Evolutionary conservation across 2,329 filamentous ascomycete species (phyloP).

Genomic region (Penicillium sp.): DNA sequence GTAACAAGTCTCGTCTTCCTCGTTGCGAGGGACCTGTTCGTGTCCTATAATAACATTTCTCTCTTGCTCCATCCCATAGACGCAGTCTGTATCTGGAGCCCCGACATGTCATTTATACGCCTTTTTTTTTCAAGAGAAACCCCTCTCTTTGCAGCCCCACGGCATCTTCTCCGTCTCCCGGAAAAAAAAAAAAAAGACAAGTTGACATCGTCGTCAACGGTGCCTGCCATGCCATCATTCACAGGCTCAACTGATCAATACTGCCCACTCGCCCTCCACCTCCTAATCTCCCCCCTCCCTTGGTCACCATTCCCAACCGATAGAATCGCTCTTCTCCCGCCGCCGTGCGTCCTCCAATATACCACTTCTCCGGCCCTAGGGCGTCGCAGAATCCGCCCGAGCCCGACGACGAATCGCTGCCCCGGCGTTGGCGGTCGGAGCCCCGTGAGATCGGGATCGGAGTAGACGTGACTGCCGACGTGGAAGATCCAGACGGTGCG

Average conservation of each 20-base stretch:
- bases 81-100: no score
- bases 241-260: conserved; percentile 46
- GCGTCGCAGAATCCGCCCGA: conserved; percentile 45
- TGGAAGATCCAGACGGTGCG: conserved; percentile 24
- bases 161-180: no score
- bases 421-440: conserved; percentile 39
- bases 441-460: conserved; percentile 35
- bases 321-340: conserved; percentile 46
- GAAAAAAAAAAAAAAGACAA: no score
- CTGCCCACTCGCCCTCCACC: conserved; percentile 41
- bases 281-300: conserved; percentile 37
- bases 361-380: conserved; percentile 46
- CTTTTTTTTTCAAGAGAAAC: no score
- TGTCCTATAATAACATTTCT: no score
- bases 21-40: no score
- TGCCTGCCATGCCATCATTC: conserved; percentile 8
- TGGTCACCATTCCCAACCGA: conserved; percentile 44
- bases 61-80: no score
- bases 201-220: no score
- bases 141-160: no score
- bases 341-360: conserved; percentile 45
- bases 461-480: conserved; percentile 28
- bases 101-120: no score
- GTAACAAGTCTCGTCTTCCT: no score
- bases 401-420: conserved; percentile 44